Conservation (phyloP, 140 eudicot genomes). For the Senecio squalidus region DNA sequence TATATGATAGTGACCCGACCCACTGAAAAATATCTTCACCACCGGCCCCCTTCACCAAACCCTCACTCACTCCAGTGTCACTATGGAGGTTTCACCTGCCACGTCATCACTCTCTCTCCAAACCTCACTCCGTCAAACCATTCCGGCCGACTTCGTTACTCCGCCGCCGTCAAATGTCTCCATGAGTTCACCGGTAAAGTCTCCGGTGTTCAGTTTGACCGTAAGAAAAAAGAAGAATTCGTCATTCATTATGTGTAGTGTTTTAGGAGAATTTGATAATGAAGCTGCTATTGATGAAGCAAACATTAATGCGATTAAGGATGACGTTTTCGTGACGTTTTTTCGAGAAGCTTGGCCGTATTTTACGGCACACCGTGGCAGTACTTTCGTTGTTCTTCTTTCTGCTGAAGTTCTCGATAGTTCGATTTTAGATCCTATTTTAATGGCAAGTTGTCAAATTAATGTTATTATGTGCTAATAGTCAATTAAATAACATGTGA, state of each 20-base stretch:
- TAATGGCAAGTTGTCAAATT: constrained; percentile 47
- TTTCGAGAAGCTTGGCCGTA: constrained; percentile 94
- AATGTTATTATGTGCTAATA: background rate
- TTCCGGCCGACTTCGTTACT: background rate
- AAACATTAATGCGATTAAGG: constrained; percentile 32
- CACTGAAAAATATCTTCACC: too few species aligned
- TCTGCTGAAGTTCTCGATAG: constrained; percentile 85
- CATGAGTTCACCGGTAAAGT: constrained; percentile 1
- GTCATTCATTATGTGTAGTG: constrained; percentile 28
- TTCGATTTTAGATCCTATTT: constrained; percentile 54
- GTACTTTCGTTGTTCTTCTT: constrained; percentile 74
- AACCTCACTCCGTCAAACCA: constrained; percentile 10
- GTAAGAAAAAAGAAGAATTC: constrained; percentile 12
- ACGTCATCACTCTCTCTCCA: constrained; percentile 2
- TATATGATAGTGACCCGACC: too few species aligned
- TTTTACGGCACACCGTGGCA: constrained; percentile 80
- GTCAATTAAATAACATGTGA: too few species aligned
- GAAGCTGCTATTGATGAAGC: constrained; percentile 43
- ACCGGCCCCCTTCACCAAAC: too few species aligned
- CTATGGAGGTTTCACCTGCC: constrained; percentile 23
- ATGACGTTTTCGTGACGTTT: constrained; percentile 69
- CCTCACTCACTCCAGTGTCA: background rate
- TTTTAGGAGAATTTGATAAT: constrained; percentile 42
- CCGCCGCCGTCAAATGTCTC: too few species aligned
- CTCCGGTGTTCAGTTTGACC: constrained; percentile 1